A percentile compares a stretch with the other conserved stretches of the same genome.
These are phyloP conservation scores for Glycine tomentella DNA, from an alignment of 306 rosid genomes.

Conservation along the genomic window DNA sequence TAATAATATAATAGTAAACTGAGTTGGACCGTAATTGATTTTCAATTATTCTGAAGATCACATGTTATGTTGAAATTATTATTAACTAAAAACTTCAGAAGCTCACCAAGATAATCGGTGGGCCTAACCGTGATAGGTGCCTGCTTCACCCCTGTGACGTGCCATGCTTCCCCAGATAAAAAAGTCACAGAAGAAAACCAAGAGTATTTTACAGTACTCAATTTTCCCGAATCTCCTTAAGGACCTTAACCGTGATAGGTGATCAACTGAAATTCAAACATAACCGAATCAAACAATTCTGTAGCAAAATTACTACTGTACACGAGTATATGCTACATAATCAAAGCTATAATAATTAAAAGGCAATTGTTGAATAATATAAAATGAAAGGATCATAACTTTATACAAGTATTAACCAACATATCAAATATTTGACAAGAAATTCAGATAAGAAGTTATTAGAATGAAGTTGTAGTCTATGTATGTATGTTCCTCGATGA, in stretches of 20 bases:
- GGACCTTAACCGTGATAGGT: neutral
- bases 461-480: neutral
- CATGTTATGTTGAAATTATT: slow-evolving; percentile 25
- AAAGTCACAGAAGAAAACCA: neutral
- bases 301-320: neutral
- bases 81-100: slow-evolving; percentile 30
- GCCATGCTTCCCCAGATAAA: slow-evolving; percentile 5
- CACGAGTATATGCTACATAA: neutral
- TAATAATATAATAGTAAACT: slow-evolving; percentile 1
- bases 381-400: neutral
- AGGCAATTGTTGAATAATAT: neutral
- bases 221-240: slow-evolving; percentile 18
- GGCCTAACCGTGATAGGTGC: too few species aligned
- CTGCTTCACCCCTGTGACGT: neutral
- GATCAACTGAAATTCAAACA: too few species aligned
- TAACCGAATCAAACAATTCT: slow-evolving; percentile 1
- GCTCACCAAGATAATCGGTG: slow-evolving; percentile 6
- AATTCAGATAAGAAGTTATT: neutral
- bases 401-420: neutral
- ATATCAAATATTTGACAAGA: neutral
- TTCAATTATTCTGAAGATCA: slow-evolving; percentile 30
- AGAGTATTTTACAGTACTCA: neutral
- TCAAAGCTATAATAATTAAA: neutral
- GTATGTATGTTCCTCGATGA: neutral
- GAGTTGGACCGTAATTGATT: slow-evolving; percentile 26